A percentile compares a stretch with the other conserved stretches of the same genome.
These are phyloP conservation scores for Paecilomyces sp. DNA, from an alignment of 2,329 filamentous ascomycete species.

Conservation along the genomic window DNA sequence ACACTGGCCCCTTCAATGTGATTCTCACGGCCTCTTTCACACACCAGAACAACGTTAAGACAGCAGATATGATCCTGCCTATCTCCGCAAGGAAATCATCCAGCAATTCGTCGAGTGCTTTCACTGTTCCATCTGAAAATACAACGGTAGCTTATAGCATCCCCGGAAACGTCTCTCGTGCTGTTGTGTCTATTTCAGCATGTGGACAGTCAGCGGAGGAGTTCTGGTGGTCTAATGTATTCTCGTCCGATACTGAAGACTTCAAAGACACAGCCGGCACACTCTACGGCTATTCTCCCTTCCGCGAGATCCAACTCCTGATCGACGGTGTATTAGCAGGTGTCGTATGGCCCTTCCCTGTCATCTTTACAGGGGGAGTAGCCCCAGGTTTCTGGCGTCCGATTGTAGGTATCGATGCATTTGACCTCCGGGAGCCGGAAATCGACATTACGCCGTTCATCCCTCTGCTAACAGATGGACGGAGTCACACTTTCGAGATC, in stretches of 20 bases:
- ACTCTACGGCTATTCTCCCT: constrained; percentile 63
- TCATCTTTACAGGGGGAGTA: constrained; percentile 76
- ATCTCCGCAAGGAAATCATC: constrained; percentile 34
- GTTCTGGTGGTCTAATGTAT: constrained; percentile 79
- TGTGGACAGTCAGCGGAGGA: constrained; percentile 71
- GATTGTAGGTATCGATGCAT: constrained; percentile 70
- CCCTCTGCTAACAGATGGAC: constrained; percentile 59
- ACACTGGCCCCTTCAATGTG: constrained; percentile 67
- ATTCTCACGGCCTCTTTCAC: constrained; percentile 71
- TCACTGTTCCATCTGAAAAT: constrained; percentile 56
- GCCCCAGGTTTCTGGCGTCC: constrained; percentile 71
- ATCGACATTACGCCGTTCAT: constrained; percentile 77
- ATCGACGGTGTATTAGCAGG: constrained; percentile 69
- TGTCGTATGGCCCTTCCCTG: constrained; percentile 72
- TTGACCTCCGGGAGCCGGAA: constrained; percentile 71
- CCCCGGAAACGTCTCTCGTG: constrained; percentile 59
- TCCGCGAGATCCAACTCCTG: constrained; percentile 68
- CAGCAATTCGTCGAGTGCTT: constrained; percentile 55
- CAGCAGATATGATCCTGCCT: constrained; percentile 62
- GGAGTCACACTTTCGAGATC: constrained; percentile 60
- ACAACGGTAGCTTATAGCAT: constrained; percentile 56
- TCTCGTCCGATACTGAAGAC: constrained; percentile 51
- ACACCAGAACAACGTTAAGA: constrained; percentile 27
- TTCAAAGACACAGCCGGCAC: constrained; percentile 53
- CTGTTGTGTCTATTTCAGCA: constrained; percentile 68